phyloP scores from a whole-genome alignment of 129 eudicot genomes.

The Flaveria ramosissima region DNA sequence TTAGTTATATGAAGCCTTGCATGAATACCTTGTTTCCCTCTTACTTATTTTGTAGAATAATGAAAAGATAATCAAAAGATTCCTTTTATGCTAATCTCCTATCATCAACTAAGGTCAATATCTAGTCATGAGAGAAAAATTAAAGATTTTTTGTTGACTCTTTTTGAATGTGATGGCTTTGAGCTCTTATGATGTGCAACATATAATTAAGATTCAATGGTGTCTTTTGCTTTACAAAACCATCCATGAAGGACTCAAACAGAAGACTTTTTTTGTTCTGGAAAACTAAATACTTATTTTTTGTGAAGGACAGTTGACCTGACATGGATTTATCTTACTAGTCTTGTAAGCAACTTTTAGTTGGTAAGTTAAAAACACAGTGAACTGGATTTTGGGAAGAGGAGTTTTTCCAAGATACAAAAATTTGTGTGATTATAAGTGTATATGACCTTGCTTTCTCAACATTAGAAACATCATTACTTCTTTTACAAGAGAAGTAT shows the following conservation, averaged over 20 bases:
- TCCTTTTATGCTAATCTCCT: not conserved
- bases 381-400: conserved; percentile 2
- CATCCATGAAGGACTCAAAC: not conserved
- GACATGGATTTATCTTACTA: conserved; percentile 9
- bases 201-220: not conserved
- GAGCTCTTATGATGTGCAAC: not conserved
- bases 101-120: conserved; percentile 18
- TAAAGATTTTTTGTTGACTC: not conserved
- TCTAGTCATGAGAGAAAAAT: conserved; percentile 13
- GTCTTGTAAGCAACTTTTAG: conserved; percentile 1
- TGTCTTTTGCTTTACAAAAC: not conserved
- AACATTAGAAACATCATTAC: not conserved
- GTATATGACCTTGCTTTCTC: conserved; percentile 1
- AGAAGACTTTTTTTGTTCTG: not conserved
- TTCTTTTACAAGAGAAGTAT: conserved; percentile 5
- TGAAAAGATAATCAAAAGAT: not conserved
- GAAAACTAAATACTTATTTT: not conserved
- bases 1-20: not conserved
- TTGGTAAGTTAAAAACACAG: conserved; percentile 8
- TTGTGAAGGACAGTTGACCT: not conserved
- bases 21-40: not conserved
- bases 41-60: not conserved
- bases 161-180: not conserved
- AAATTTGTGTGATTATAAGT: conserved; percentile 6
- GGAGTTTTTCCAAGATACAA: not conserved